Evolutionary conservation across 2,329 filamentous ascomycete genomes (phyloP), one percentile per base, ranked within the genome.

Genomic region (Zasmidium angulare): DNA sequence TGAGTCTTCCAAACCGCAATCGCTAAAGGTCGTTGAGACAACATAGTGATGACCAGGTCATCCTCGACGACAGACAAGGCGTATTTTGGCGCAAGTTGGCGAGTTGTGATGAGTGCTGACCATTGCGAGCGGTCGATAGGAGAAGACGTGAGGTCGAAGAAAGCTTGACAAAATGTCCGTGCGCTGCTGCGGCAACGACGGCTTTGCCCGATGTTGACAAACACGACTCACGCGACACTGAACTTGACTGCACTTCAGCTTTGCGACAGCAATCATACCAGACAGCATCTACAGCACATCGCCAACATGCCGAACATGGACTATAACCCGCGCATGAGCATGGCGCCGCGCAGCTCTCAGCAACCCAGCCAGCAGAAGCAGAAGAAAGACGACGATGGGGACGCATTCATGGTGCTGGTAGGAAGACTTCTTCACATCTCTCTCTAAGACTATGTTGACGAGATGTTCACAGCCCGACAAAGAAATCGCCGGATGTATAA

Each of bases 401-500:
- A 82, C 68, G 76, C 77, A 1, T 81, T 81, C 70, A 81, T 81
- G 79, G 80, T 76, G 50, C 64, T 82, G 72, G 79, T 81, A 74
- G 62, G 72, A 29, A 29, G 26, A 29, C 26, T 4, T 20, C 11
- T 49, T n/a, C 46, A 48, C 2, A 56, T 40, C 47, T 26, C 48
- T 3, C 20, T 50, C 17, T 12, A 50, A 22, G 31, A 9, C 23
- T 17, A 31, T 49, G 23, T 24, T 50, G 43, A 55, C 43, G n/a
- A 23, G 2, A n/a, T 11, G 53, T n/a, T 17, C 4, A 31, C 29
- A 88, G 85, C 81, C 84, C 50, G 85, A 87, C 65, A 78, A 81
- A 63, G 95, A 99, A 75, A 97, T 99, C 62, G 93, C 93, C 68
- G 92, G 90, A 74, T 99, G 95, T 76, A 97, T 99, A 79, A 95